phyloP scores from a whole-genome alignment of 2,329 filamentous ascomycete genomes.

The Metarhizium anisopliae region DNA sequence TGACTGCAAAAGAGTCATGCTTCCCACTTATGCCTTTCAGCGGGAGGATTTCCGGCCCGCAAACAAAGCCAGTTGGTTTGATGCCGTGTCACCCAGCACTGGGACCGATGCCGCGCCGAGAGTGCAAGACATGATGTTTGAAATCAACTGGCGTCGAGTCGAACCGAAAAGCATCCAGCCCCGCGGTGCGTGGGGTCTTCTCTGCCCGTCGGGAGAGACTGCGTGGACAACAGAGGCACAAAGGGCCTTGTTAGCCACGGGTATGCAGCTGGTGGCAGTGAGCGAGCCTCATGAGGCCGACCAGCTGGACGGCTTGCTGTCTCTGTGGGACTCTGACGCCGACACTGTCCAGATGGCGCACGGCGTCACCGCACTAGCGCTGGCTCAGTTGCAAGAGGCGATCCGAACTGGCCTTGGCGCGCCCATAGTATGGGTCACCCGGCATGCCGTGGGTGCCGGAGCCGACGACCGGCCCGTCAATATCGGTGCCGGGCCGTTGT shows the following conservation, averaged over 20 bases:
- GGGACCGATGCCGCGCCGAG: too few species aligned
- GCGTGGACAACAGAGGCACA: background rate
- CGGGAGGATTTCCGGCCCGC: too few species aligned
- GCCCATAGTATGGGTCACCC: background rate
- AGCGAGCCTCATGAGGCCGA: background rate
- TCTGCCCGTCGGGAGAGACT: too few species aligned
- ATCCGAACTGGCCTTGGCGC: background rate
- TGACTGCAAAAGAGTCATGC: slow-evolving; percentile 13
- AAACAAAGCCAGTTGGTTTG: too few species aligned
- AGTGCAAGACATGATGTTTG: too few species aligned
- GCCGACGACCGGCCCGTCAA: slow-evolving; percentile 2
- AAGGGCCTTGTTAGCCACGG: background rate
- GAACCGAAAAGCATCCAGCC: too few species aligned
- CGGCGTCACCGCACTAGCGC: too few species aligned
- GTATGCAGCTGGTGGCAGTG: background rate
- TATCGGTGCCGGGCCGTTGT: slow-evolving; percentile 8
- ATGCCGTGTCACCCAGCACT: too few species aligned
- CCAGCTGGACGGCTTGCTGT: background rate
- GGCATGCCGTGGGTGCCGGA: background rate
- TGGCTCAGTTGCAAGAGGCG: background rate
- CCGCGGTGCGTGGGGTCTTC: too few species aligned
- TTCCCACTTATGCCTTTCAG: too few species aligned
- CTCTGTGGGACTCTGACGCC: background rate
- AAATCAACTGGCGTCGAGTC: too few species aligned
- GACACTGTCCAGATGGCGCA: background rate